Evolutionary conservation across 768 basidiomycete genomes (phyloP).

Genomic region (Panus rudis): DNA sequence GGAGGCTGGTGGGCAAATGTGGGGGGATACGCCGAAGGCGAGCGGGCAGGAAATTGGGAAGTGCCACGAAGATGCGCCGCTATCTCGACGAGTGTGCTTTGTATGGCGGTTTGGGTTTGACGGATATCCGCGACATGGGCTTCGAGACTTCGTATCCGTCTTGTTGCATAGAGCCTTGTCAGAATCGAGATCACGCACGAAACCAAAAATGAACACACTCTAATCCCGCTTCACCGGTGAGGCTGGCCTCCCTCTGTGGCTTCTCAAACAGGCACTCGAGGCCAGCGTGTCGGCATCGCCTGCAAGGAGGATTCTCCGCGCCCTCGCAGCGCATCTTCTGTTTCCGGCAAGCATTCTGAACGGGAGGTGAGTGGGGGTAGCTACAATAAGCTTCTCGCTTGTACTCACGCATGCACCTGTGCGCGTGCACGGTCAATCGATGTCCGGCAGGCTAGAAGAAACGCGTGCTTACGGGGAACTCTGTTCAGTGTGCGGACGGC

Average conservation of each 20-base stretch:
- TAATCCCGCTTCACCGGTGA: conserved; percentile 83
- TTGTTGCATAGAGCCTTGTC: conserved; percentile 25
- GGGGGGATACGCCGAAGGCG: conserved; percentile 54
- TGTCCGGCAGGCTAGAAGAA: conserved; percentile 10
- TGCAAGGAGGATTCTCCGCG: conserved; percentile 95
- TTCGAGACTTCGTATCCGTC: conserved; percentile 88
- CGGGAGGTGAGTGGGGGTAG: conserved; percentile 1
- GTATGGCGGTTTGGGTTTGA: conserved; percentile 65
- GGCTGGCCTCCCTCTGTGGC: conserved; percentile 77
- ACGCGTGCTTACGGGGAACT: conserved; percentile 66
- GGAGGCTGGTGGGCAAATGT: conserved; percentile 60
- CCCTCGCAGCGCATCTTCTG: conserved; percentile 98
- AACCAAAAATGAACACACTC: conserved; percentile 51
- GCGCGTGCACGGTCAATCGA: conserved; percentile 12
- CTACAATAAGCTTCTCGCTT: conserved; percentile 12
- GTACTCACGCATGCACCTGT: conserved; percentile 75
- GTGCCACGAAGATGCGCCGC: conserved; percentile 67
- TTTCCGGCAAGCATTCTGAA: conserved; percentile 87
- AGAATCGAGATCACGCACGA: neutral
- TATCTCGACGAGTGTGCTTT: conserved; percentile 74
- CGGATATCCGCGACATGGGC: conserved; percentile 79
- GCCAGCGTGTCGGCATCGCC: conserved; percentile 83
- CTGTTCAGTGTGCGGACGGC: conserved; percentile 73
- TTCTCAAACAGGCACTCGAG: conserved; percentile 95
- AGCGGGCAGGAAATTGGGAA: conserved; percentile 41